Conservation (phyloP, 1,284 basidiomycete species). For the Heterobasidion occidentale region DNA sequence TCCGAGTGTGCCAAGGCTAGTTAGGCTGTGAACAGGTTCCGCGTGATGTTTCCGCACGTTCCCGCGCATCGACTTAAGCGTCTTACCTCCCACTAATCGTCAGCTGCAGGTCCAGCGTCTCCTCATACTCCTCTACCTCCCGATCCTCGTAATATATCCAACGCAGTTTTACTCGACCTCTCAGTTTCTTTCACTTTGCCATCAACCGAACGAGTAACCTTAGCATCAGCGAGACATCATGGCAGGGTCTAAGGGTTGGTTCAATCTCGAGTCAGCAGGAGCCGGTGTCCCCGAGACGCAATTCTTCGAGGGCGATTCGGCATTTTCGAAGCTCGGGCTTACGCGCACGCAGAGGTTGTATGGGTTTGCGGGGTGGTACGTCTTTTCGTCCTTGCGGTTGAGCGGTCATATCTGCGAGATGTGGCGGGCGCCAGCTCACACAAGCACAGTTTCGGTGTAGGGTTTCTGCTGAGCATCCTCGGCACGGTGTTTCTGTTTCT, state of each 20-base stretch:
- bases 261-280: conserved; percentile 62
- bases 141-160: background rate
- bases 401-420: background rate
- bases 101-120: background rate
- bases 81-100: background rate
- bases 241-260: conserved; percentile 41
- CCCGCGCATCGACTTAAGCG: background rate
- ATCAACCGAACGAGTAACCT: background rate
- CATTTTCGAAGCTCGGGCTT: conserved; percentile 73
- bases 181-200: background rate
- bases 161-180: background rate
- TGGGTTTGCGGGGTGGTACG: conserved; percentile 79
- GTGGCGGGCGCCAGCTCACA: background rate
- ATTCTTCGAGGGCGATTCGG: conserved; percentile 78
- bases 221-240: background rate
- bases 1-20: too few relatives aligned
- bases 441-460: conserved; percentile 49
- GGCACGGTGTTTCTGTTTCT: conserved; percentile 77
- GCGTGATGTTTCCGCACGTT: too few relatives aligned
- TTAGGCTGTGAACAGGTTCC: too few relatives aligned
- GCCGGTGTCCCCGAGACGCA: conserved; percentile 59
- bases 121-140: background rate
- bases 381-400: conserved; percentile 6
- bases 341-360: conserved; percentile 76
- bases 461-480: conserved; percentile 76